Evolutionary conservation across 2,329 filamentous ascomycete genomes (phyloP).

Genomic region (Onygenales sp.): DNA sequence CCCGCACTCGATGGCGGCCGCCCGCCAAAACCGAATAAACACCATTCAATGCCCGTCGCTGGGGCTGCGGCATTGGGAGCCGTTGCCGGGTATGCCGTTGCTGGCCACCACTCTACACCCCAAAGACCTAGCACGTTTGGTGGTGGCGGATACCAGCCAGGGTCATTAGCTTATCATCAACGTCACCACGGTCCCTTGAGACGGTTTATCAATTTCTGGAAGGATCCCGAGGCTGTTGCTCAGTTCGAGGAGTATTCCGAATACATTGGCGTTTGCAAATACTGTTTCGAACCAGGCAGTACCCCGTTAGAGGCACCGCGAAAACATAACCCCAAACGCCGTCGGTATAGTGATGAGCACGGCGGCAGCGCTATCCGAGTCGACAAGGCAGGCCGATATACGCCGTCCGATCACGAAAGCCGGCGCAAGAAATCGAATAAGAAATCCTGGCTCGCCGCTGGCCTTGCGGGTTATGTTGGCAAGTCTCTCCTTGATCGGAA

Average conservation of each 20-base stretch:
- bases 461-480: constrained; percentile 46
- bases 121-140: constrained; percentile 18
- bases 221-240: constrained; percentile 53
- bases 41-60: constrained; percentile 33
- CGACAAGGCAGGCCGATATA: constrained; percentile 52
- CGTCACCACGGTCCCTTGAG: constrained; percentile 48
- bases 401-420: constrained; percentile 37
- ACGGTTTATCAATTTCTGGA: constrained; percentile 52
- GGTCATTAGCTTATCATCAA: constrained; percentile 39
- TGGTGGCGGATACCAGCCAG: constrained; percentile 16
- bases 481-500: constrained; percentile 41
- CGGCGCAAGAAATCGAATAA: constrained; percentile 36
- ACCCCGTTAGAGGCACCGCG: constrained; percentile 49
- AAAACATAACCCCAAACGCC: constrained; percentile 43
- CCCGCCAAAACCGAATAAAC: constrained; percentile 33
- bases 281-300: constrained; percentile 54
- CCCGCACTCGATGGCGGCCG: constrained; percentile 14
- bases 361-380: constrained; percentile 37
- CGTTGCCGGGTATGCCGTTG: constrained; percentile 29
- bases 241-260: constrained; percentile 61
- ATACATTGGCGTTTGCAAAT: constrained; percentile 55
- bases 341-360: constrained; percentile 38
- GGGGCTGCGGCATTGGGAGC: constrained; percentile 39
- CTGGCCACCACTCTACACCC: constrained; percentile 27
- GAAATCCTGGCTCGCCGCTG: constrained; percentile 44